A percentile compares a stretch with the other conserved stretches of the same genome.
phyloP scores from a whole-genome alignment of 1,139 yeast species.

The Zygosaccharomyces sapae region DNA sequence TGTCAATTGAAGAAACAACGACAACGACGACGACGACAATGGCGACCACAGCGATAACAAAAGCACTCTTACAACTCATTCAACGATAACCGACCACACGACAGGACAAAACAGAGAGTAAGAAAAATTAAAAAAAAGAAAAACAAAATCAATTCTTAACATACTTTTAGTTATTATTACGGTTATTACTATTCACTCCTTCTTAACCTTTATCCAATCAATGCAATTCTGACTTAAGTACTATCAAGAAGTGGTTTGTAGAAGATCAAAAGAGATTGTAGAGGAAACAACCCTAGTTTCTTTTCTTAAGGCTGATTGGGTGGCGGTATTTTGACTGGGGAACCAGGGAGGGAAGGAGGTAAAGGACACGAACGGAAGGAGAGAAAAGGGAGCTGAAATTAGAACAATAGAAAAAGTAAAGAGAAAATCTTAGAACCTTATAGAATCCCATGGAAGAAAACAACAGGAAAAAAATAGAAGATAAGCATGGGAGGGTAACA shows the following conservation, averaged over 20 bases:
- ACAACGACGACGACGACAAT: no score
- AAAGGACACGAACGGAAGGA: neutral
- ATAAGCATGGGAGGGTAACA: no score
- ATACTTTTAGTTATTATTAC: neutral
- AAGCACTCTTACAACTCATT: no score
- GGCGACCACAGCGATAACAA: no score
- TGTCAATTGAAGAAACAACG: no score
- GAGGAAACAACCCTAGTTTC: neutral
- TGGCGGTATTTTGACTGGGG: constrained; percentile 1
- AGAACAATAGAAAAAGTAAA: neutral
- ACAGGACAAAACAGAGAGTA: neutral
- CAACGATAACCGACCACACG: no score
- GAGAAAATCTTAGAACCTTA: neutral
- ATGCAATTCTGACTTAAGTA: neutral
- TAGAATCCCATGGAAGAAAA: neutral
- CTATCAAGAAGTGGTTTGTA: constrained; percentile 3
- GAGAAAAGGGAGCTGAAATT: neutral
- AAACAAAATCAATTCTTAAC: constrained; percentile 32
- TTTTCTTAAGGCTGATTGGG: neutral
- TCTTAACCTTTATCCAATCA: constrained; percentile 1
- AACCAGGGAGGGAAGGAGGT: neutral
- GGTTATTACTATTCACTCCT: neutral
- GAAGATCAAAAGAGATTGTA: constrained; percentile 4
- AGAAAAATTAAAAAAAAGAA: neutral
- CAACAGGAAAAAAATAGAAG: neutral